A percentile compares a stretch with the other conserved stretches of the same genome.
Conservation (phyloP, 164 flowering plant genomes). For the Sextonia rubra region DNA sequence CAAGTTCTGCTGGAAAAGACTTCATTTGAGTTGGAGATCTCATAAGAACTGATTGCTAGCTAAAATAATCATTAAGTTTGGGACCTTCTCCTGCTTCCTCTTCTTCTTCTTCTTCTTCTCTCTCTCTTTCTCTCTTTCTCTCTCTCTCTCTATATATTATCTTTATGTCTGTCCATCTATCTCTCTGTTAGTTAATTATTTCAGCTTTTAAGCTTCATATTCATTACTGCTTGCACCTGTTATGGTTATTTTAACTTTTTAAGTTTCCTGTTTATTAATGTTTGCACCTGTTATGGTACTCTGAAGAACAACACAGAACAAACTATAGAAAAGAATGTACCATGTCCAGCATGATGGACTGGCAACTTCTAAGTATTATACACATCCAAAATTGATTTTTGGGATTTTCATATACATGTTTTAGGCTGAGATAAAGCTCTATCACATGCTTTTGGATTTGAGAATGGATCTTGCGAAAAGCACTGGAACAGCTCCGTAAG, state of each 20-base stretch:
- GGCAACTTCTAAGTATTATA: not conserved
- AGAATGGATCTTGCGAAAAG: conserved; percentile 47
- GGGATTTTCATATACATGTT: not conserved
- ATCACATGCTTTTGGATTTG: conserved; percentile 41
- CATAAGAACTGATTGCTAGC: too few species aligned
- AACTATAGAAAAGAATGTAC: not conserved
- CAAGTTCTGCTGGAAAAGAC: too few species aligned
- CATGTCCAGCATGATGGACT: not conserved
- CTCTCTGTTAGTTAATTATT: not conserved
- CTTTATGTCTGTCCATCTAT: not conserved
- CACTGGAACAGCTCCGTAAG: conserved; percentile 66
- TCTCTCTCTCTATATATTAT: not conserved
- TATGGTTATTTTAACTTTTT: not conserved
- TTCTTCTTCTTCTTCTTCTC: not conserved
- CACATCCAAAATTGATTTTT: not conserved
- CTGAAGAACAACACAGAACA: not conserved
- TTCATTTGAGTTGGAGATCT: too few species aligned
- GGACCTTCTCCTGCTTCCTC: too few species aligned
- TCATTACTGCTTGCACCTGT: too few species aligned
- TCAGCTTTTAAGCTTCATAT: not conserved
- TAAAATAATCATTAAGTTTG: too few species aligned
- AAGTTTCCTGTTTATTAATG: too few species aligned
- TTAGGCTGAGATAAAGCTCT: conserved; percentile 47
- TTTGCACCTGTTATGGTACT: not conserved
- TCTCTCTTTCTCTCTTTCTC: not conserved